Evolutionary conservation across 192 early-diverging fungal genomes (phyloP).

Genomic region (Coemansia sp.): DNA sequence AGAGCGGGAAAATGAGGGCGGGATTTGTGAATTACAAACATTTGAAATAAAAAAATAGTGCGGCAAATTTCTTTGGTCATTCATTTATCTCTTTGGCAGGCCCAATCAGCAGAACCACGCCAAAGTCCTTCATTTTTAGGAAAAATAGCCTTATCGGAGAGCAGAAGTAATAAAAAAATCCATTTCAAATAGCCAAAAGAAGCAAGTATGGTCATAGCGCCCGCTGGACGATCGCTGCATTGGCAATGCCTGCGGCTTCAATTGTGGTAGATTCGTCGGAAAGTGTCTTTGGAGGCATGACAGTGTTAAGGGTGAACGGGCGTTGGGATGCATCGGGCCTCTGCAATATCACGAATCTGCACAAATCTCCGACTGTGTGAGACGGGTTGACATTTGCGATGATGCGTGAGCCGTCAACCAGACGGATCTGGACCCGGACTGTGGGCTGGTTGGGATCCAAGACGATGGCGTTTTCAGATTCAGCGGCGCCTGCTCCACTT

Average conservation of each 20-base stretch:
- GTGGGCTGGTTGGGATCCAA: constrained; percentile 77
- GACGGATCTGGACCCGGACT: constrained; percentile 88
- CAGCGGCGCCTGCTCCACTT: not conserved
- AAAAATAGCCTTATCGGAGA: not conserved
- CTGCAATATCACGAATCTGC: constrained; percentile 71
- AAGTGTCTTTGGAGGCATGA: constrained; percentile 86
- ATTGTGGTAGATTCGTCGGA: constrained; percentile 69
- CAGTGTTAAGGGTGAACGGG: constrained; percentile 75
- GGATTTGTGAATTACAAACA: not conserved
- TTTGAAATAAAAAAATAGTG: constrained; percentile 2
- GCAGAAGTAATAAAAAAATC: constrained; percentile 1
- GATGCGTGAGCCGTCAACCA: constrained; percentile 86
- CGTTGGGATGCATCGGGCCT: constrained; percentile 62
- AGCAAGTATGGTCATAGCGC: constrained; percentile 26
- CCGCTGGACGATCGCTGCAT: constrained; percentile 81
- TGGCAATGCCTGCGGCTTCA: constrained; percentile 81
- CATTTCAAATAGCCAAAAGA: not conserved
- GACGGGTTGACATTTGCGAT: constrained; percentile 90
- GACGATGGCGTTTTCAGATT: constrained; percentile 33
- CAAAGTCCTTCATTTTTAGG: not conserved
- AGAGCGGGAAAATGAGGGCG: not conserved
- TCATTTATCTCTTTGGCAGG: not conserved
- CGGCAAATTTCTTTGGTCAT: constrained; percentile 14
- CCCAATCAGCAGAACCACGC: too few species aligned
- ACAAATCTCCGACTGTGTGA: constrained; percentile 85